A percentile compares a stretch with the other conserved stretches of the same genome.
These are phyloP conservation scores for Lasiosphaeriaceae sp. DNA, from an alignment of 495 filamentous ascomycete genomes.

Conservation along the genomic window DNA sequence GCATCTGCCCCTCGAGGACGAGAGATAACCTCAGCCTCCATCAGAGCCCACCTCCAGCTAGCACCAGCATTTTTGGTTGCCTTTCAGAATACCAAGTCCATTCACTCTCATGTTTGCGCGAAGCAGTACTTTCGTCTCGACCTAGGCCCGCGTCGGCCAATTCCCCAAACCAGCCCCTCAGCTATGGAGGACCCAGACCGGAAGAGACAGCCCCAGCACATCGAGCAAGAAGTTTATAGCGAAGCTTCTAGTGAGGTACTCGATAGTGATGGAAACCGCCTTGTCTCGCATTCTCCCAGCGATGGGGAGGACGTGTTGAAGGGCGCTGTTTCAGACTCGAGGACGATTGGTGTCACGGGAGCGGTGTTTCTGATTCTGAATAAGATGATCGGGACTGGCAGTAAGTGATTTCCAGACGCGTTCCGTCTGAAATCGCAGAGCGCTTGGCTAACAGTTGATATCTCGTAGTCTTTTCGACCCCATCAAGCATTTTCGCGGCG, in stretches of 20 bases:
- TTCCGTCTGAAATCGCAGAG: slow-evolving; percentile 59
- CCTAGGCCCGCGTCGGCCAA: too few species aligned
- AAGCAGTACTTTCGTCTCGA: too few species aligned
- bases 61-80: too few species aligned
- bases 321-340: slow-evolving; percentile 35
- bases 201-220: too few species aligned
- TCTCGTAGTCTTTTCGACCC: slow-evolving; percentile 34
- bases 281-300: background rate
- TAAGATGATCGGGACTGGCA: slow-evolving; percentile 57
- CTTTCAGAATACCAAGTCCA: too few species aligned
- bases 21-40: too few species aligned
- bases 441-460: background rate
- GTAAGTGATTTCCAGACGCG: slow-evolving; percentile 41
- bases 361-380: slow-evolving; percentile 54
- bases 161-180: too few species aligned
- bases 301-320: background rate
- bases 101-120: too few species aligned
- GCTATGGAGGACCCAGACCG: too few species aligned
- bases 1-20: too few species aligned
- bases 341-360: slow-evolving; percentile 49
- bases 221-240: too few species aligned
- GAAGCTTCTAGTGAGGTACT: background rate
- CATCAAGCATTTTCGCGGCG: slow-evolving; percentile 40
- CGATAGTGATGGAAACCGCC: background rate
- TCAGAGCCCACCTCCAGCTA: too few species aligned